Conservation (phyloP, 352 stramenopile species). For the Achlya hypogyna region DNA sequence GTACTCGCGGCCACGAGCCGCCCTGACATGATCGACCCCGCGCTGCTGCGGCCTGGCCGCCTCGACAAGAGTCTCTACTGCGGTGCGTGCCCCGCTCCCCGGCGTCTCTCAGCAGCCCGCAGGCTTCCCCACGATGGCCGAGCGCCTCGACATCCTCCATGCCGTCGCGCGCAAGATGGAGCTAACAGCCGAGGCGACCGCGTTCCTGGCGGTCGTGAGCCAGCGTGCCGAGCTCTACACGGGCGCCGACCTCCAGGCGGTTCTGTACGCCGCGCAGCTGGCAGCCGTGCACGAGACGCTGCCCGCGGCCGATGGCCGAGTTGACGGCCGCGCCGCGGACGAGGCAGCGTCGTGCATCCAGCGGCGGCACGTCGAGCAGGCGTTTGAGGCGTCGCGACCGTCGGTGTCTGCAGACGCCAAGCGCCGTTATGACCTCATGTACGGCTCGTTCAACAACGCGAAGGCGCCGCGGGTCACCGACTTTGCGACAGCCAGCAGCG, state of each 20-base stretch:
- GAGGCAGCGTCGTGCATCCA: background rate
- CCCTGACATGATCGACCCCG: conserved; percentile 95
- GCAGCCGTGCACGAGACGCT: conserved; percentile 88
- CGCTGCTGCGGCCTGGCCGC: conserved; percentile 88
- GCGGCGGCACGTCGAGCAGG: conserved; percentile 5
- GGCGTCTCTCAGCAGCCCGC: conserved; percentile 2
- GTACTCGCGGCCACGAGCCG: conserved; percentile 94
- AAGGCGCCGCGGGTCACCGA: conserved; percentile 14
- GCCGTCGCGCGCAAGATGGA: conserved; percentile 72
- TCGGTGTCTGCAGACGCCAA: conserved; percentile 17
- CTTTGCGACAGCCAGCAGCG: conserved; percentile 12
- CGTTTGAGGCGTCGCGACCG: conserved; percentile 9
- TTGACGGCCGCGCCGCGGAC: background rate
- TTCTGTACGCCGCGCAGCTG: conserved; percentile 92
- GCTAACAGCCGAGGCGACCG: conserved; percentile 48
- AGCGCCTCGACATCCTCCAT: conserved; percentile 73
- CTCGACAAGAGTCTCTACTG: conserved; percentile 93
- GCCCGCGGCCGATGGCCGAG: conserved; percentile 24
- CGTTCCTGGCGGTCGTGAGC: conserved; percentile 51
- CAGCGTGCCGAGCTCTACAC: conserved; percentile 80
- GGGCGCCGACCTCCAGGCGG: conserved; percentile 89
- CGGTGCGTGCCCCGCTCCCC: conserved; percentile 25
- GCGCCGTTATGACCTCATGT: conserved; percentile 18
- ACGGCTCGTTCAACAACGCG: conserved; percentile 18
- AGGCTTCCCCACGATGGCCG: conserved; percentile 76